Evolutionary conservation across 176 grass and related monocot species (phyloP), one percentile per base, ranked within the genome.

Genomic region (Eleusine coracana): DNA sequence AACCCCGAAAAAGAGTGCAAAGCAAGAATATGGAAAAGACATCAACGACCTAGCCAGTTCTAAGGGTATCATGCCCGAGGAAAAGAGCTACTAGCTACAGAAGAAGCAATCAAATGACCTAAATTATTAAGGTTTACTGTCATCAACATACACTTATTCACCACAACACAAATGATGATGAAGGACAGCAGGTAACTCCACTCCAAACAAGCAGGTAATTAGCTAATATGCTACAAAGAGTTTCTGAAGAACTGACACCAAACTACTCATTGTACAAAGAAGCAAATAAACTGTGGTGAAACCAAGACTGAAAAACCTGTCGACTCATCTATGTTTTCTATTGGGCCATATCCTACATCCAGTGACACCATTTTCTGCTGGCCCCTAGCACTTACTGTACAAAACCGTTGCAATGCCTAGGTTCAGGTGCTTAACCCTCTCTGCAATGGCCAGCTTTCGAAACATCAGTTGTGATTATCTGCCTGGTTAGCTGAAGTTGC

Each of bases 331-430:
- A 82, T 63, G 56, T 75, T 82, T 71, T 79, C 84, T 90, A 87
- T 56, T 48, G 66, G 68, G 21, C 39, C 50, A 77, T 85, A 4
- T 83, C 75, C 88, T 87, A 72, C 63, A 82, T 50, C 67, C 31
- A 11, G 45, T n/a, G 4, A 37, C 41, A 41, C 68, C 60, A 74
- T 51, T 75, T 51, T 63, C 39, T 79, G 68, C 74, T 38, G 80
- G 51, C 70, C 80, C 40, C 80, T 87, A 87, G 31, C 73, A 70
- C 77, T 51, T 80, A 75, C 84, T 83, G 88, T 90, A 90, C 84
- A 87, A 80, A 87, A 75, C 29, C 62, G 25, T 71, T 63, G 42
- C 29, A 70, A 84, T 21, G 17, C 38, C 56, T 79, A 58, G 6
- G 51, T 37, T 23, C 80, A 71, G 42, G 54, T 28, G 50, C 28